A percentile compares a stretch with the other conserved stretches of the same genome.
Conservation (phyloP, 2,329 filamentous ascomycete species). For the Colletotrichum gigasporum region DNA sequence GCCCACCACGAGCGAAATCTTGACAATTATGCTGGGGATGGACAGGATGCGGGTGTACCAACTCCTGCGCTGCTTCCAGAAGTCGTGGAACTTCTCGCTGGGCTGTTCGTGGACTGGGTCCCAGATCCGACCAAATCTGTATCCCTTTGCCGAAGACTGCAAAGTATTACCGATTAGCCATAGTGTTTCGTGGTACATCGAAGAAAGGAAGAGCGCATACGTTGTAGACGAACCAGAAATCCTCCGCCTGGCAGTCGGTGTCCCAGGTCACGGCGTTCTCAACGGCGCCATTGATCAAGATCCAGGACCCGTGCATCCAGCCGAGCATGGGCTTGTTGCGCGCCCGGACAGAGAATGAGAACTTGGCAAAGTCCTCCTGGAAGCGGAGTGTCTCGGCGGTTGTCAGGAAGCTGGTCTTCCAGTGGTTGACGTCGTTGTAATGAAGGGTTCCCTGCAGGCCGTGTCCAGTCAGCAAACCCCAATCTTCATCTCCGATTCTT, state of each 20-base stretch:
- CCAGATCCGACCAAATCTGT: background rate
- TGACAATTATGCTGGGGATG: background rate
- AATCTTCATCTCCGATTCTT: too few relatives aligned
- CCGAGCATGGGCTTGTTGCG: constrained; percentile 4
- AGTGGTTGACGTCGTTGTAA: constrained; percentile 18
- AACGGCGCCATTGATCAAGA: constrained; percentile 8
- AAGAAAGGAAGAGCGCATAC: background rate
- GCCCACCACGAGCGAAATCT: background rate
- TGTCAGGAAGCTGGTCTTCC: background rate
- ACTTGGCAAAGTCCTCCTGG: constrained; percentile 6
- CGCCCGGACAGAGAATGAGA: constrained; percentile 7
- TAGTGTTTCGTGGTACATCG: rapidly evolving
- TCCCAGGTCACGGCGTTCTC: constrained; percentile 3
- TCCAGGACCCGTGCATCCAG: constrained; percentile 18
- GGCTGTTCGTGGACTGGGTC: background rate
- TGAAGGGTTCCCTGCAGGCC: constrained; percentile 6
- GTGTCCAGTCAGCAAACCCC: too few relatives aligned
- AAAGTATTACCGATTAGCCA: background rate
- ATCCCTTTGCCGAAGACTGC: background rate
- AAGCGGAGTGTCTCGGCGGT: background rate
- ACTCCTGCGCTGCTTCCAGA: constrained; percentile 14
- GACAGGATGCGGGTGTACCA: constrained; percentile 13
- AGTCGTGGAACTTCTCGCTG: background rate
- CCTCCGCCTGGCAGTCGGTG: constrained; percentile 10
- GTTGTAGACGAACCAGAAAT: constrained; percentile 14